phyloP scores from a whole-genome alignment of 2,329 filamentous ascomycete species.

The Fusarium annulatum region DNA sequence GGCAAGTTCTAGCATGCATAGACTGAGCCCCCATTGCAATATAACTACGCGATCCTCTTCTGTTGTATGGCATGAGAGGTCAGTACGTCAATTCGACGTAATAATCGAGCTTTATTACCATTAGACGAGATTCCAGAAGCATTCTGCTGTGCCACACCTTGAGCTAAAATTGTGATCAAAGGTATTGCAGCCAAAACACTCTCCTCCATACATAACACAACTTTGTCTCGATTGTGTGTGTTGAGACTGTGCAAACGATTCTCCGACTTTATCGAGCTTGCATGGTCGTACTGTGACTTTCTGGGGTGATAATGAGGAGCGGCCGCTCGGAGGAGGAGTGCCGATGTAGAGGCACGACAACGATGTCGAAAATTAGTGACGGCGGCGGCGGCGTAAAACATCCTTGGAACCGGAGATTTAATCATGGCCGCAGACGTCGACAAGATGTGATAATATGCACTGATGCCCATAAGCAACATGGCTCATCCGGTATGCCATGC shows the following conservation, averaged over 20 bases:
- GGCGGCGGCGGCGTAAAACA: conserved; percentile 1
- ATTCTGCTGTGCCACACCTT: conserved; percentile 28
- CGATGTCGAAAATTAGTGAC: conserved; percentile 13
- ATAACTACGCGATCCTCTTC: background rate
- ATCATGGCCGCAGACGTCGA: conserved; percentile 18
- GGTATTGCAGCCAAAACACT: background rate
- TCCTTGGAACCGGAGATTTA: conserved; percentile 32
- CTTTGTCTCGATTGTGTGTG: conserved; percentile 2
- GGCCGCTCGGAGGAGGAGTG: conserved; percentile 30
- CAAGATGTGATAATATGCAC: conserved; percentile 22
- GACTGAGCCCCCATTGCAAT: background rate
- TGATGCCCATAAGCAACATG: conserved; percentile 6
- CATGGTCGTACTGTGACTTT: conserved; percentile 24
- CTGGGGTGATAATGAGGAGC: conserved; percentile 21
- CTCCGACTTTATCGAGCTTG: conserved; percentile 24
- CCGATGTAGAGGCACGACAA: conserved; percentile 6
- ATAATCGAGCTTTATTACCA: background rate
- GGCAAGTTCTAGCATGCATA: background rate
- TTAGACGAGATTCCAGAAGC: conserved; percentile 30
- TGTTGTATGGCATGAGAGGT: background rate
- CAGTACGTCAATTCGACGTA: background rate
- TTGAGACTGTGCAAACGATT: conserved; percentile 24
- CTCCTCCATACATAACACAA: background rate
- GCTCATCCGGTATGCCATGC: conserved; percentile 12
- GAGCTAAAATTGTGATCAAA: conserved; percentile 20